Base-by-base conservation (phyloP, 179 eudicot species). In the Beta lomatogona region DNA sequence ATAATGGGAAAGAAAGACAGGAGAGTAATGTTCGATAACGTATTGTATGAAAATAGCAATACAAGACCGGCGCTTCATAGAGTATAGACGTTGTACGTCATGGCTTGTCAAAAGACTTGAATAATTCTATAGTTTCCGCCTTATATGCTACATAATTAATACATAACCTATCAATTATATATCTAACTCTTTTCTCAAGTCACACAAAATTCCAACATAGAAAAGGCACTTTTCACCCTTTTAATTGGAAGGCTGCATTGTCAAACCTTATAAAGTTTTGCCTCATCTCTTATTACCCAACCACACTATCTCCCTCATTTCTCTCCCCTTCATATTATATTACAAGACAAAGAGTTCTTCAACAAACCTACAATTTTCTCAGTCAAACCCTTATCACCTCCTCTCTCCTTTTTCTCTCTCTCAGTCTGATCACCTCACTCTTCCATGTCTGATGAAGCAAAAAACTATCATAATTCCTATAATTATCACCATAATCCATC, bases 191-290 rank as follows among this genome's bases (percentile, higher is more conserved):
- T 53, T 36, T 18, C 11, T 54, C 63, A 25, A n/a, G 22, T 77
- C 54, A 55, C 82, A 73, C 64, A 52, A 80, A 74, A 46, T 60
- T 82, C 77, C 77, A 76, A 68, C 50, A 70, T 36, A 77, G 22
- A 80, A 77, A 82, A 80, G 45, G 77, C 87, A 82, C 83, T 54
- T 67, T 85, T 79, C 82, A 66, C 77, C 82, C 81, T 73, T 75
- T 81, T 78, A 75, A 83, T 75, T 83, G 82, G 79, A 77, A 53
- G 14, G 12, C 78, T 73, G 52, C 71, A 73, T 88, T 86, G 89
- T 88, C 91, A 87, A 88, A 25, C 85, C 79, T 85, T 70, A 75
- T 78, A 84, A 84, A 79, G 90, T 88, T 72, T 78, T 68, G 77
- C 45, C 68, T 76, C 78, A 64, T 68, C 75, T 70, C 72, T 61